Evolutionary conservation across 2,329 filamentous ascomycete species (phyloP).

Genomic region (Aspergillus sclerotialis): DNA sequence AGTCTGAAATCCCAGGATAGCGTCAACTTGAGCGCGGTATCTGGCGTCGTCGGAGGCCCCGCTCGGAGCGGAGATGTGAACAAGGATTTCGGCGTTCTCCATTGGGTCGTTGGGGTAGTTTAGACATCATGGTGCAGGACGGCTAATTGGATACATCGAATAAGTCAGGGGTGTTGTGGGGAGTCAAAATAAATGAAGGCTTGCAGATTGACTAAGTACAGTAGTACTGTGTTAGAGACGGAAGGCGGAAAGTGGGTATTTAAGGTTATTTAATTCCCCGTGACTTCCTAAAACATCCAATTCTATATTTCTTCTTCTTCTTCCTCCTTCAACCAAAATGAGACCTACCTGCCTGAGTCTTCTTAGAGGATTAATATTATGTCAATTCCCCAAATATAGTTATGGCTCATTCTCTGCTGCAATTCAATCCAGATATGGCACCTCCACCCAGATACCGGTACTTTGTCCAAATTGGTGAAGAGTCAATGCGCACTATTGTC

Average conservation of each 20-base stretch:
- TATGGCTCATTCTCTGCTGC: too few species aligned
- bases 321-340: too few species aligned
- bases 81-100: conserved; percentile 30
- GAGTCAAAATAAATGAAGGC: background rate
- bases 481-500: background rate
- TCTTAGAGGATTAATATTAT: too few species aligned
- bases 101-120: conserved; percentile 8
- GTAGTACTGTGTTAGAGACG: too few species aligned
- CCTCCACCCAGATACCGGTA: conserved; percentile 1
- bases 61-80: conserved; percentile 36
- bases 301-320: too few species aligned
- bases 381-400: too few species aligned
- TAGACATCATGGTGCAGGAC: conserved; percentile 1
- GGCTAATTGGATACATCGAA: background rate
- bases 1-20: conserved; percentile 28
- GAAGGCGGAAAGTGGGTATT: too few species aligned
- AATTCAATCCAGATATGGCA: background rate
- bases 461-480: background rate
- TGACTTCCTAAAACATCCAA: too few species aligned
- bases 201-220: too few species aligned
- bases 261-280: too few species aligned
- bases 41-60: conserved; percentile 29
- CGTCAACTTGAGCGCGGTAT: conserved; percentile 32
- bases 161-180: background rate
- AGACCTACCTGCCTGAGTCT: too few species aligned